Conservation (phyloP, 805 yeast genomes). For the Candida awuae region DNA sequence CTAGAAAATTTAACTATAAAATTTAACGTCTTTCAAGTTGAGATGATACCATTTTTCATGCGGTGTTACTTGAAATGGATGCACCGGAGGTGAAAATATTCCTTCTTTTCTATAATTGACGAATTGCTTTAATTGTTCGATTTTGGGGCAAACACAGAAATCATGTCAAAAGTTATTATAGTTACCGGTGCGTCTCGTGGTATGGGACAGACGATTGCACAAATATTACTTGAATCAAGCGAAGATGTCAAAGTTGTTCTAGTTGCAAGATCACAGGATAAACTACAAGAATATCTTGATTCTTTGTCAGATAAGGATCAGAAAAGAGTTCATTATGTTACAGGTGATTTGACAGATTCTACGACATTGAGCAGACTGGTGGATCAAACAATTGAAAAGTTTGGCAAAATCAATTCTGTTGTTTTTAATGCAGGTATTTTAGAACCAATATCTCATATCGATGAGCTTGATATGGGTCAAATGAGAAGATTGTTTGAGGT, state of each 20-base stretch:
- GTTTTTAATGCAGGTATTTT: constrained; percentile 79
- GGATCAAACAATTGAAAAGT: constrained; percentile 20
- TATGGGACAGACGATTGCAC: constrained; percentile 70
- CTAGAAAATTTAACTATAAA: no score
- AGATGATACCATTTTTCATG: no score
- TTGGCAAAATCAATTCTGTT: constrained; percentile 54
- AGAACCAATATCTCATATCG: constrained; percentile 61
- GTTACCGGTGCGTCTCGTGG: constrained; percentile 70
- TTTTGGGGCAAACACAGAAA: neutral
- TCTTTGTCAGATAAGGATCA: constrained; percentile 41
- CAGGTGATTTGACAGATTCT: constrained; percentile 54
- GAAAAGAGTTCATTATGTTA: constrained; percentile 42
- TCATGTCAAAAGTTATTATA: constrained; percentile 24
- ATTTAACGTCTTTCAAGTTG: no score
- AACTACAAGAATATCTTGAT: constrained; percentile 27
- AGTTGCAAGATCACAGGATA: constrained; percentile 57
- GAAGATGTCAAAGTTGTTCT: constrained; percentile 45
- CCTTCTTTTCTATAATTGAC: no score
- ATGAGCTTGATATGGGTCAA: constrained; percentile 33
- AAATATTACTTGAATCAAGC: constrained; percentile 34
- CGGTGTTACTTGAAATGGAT: no score
- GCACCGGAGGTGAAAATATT: no score
- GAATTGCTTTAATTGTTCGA: no score
- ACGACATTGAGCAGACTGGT: constrained; percentile 8
- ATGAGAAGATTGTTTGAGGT: constrained; percentile 67